Evolutionary conservation across 345 rosid species (phyloP).

Genomic region (Hypericum perforatum): DNA sequence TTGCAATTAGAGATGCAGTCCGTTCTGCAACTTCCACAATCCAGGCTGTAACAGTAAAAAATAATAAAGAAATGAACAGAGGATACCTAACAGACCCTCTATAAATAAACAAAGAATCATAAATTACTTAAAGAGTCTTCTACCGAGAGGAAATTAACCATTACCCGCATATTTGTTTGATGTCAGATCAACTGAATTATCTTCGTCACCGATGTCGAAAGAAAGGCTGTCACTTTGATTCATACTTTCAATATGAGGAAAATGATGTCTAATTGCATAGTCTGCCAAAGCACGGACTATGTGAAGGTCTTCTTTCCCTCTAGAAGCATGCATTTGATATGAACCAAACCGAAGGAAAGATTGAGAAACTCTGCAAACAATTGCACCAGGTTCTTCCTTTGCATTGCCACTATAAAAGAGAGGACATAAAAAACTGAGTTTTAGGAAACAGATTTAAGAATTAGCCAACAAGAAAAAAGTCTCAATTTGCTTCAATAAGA

Average conservation of each 20-base stretch:
- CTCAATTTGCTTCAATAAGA: no score
- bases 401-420: constrained; percentile 72
- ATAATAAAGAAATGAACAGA: constrained; percentile 1
- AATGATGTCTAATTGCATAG: constrained; percentile 86
- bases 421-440: constrained; percentile 5
- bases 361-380: constrained; percentile 84
- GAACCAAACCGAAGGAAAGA: constrained; percentile 92
- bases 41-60: constrained; percentile 57
- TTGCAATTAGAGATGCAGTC: constrained; percentile 71
- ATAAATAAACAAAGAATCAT: not conserved
- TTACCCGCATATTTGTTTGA: constrained; percentile 97
- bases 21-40: constrained; percentile 84
- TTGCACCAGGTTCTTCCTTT: constrained; percentile 94
- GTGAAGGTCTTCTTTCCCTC: constrained; percentile 81
- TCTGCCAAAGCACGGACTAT: constrained; percentile 75
- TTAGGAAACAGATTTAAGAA: not conserved
- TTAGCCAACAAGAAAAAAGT: no score
- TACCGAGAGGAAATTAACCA: no score
- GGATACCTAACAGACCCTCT: not conserved
- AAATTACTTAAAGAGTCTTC: not conserved
- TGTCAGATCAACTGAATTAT: constrained; percentile 71
- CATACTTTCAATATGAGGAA: constrained; percentile 79
- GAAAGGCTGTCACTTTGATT: constrained; percentile 72
- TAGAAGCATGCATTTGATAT: constrained; percentile 78
- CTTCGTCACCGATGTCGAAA: constrained; percentile 70